Evolutionary conservation across 2,329 filamentous ascomycete species (phyloP).

Genomic region (Byssothecium circinans): DNA sequence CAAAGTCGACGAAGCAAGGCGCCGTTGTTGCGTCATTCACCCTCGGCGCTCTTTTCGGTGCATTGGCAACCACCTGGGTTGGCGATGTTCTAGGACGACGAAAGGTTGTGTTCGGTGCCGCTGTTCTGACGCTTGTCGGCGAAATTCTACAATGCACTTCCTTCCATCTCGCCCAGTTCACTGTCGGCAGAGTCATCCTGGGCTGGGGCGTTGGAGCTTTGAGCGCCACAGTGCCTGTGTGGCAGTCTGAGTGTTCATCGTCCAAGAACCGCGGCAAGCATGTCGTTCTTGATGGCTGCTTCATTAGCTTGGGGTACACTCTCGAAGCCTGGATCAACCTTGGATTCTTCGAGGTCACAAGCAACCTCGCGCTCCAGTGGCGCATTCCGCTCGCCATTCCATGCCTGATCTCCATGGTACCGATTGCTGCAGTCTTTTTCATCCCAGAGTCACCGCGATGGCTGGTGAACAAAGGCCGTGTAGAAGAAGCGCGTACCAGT

Average conservation of each 20-base stretch:
- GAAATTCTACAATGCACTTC: conserved; percentile 49
- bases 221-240: conserved; percentile 51
- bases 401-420: conserved; percentile 56
- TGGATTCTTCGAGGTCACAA: conserved; percentile 58
- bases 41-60: conserved; percentile 51
- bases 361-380: conserved; percentile 63
- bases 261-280: conserved; percentile 45
- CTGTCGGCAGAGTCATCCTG: conserved; percentile 49
- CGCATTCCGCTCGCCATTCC: conserved; percentile 69
- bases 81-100: conserved; percentile 52
- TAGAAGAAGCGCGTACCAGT: conserved; percentile 62
- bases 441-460: conserved; percentile 72
- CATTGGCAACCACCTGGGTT: conserved; percentile 49
- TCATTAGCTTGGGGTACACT: conserved; percentile 50
- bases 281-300: conserved; percentile 50
- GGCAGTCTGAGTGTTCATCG: conserved; percentile 48
- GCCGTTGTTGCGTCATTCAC: conserved; percentile 51
- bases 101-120: conserved; percentile 48
- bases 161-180: conserved; percentile 51
- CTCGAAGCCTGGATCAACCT: conserved; percentile 54
- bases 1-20: conserved; percentile 51
- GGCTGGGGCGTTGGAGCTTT: conserved; percentile 50
- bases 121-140: conserved; percentile 47
- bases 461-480: conserved; percentile 66
- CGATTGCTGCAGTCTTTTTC: conserved; percentile 63